Base-by-base conservation (phyloP, 1,284 basidiomycete genomes). In the Fistulina hepatica region DNA sequence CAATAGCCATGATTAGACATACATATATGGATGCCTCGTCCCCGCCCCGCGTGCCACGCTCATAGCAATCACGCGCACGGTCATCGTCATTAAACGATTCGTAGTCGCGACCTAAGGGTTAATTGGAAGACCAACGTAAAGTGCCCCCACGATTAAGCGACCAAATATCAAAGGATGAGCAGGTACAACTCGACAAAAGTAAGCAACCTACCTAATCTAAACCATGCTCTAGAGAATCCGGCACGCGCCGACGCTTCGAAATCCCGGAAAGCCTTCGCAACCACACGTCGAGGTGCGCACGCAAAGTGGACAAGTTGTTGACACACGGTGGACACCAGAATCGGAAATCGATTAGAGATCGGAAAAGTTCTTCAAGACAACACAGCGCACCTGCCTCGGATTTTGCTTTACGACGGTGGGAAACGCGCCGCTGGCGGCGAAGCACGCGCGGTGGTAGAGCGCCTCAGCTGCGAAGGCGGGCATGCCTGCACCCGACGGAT, bases 151-250 rank as follows among this genome's bases (percentile, higher is more conserved):
- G 28, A 8, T 19, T 8, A 11, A 31, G n/a, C n/a, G n/a, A n/a
- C n/a, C n/a, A n/a, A n/a, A n/a, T n/a, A n/a, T n/a, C n/a, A n/a
- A n/a, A n/a, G n/a, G n/a, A n/a, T n/a, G n/a, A n/a, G n/a, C n/a
- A n/a, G n/a, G n/a, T n/a, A n/a, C n/a, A n/a, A n/a, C n/a, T n/a
- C n/a, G n/a, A n/a, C n/a, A n/a, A n/a, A n/a, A n/a, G n/a, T n/a
- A n/a, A n/a, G n/a, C n/a, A n/a, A n/a, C 10, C 64, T 65, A 0
- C 90, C 92, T 3, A 95, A 73, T 32, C 81, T 70, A 61, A 91
- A 95, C 92, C 92, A 97, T 0, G 83, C 82, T 17, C n/a, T n/a
- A n/a, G n/a, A n/a, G 47, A 76, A 80, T 0, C 89, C 89, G 2
- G 67, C 71, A 24, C 83, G 68, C 1, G 89, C 89, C 30, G 36